Conservation (phyloP, 1,284 basidiomycete genomes). For the Veloporphyrellus conicus region DNA sequence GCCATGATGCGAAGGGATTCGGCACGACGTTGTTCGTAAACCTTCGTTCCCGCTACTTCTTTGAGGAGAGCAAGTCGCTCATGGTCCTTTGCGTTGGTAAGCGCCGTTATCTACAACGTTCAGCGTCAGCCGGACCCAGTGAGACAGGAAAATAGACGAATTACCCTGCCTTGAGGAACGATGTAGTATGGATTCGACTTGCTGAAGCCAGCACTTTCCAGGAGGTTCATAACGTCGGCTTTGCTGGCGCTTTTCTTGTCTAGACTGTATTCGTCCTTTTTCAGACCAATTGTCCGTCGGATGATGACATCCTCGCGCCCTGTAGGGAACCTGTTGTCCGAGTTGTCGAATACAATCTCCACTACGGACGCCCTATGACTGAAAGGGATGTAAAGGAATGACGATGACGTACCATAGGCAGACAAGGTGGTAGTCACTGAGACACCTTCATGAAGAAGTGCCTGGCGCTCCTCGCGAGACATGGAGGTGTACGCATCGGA, state of each 20-base stretch:
- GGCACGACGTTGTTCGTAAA: conserved; percentile 91
- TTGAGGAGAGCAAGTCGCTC: conserved; percentile 92
- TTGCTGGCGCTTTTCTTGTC: conserved; percentile 95
- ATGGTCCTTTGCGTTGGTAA: conserved; percentile 96
- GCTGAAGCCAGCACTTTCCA: conserved; percentile 95
- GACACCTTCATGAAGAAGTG: conserved; percentile 90
- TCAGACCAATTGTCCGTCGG: conserved; percentile 90
- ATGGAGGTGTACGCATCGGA: conserved; percentile 97
- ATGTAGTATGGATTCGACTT: conserved; percentile 99
- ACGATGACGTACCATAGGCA: conserved; percentile 69
- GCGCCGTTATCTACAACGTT: conserved; percentile 74
- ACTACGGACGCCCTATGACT: conserved; percentile 41
- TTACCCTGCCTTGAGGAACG: conserved; percentile 92
- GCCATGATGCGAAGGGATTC: conserved; percentile 96
- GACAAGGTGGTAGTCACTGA: conserved; percentile 86
- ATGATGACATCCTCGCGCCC: conserved; percentile 81
- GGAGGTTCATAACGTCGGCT: conserved; percentile 94
- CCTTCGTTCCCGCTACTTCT: conserved; percentile 97
- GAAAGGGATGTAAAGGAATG: background rate
- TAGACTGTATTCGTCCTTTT: conserved; percentile 98
- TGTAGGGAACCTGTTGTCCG: conserved; percentile 88
- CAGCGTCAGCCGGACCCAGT: conserved; percentile 6
- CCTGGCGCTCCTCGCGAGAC: conserved; percentile 88
- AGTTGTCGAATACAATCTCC: conserved; percentile 86
- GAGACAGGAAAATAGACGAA: conserved; percentile 28